Conservation (phyloP, 257 asterid genomes). For the Mentha longifolia region DNA sequence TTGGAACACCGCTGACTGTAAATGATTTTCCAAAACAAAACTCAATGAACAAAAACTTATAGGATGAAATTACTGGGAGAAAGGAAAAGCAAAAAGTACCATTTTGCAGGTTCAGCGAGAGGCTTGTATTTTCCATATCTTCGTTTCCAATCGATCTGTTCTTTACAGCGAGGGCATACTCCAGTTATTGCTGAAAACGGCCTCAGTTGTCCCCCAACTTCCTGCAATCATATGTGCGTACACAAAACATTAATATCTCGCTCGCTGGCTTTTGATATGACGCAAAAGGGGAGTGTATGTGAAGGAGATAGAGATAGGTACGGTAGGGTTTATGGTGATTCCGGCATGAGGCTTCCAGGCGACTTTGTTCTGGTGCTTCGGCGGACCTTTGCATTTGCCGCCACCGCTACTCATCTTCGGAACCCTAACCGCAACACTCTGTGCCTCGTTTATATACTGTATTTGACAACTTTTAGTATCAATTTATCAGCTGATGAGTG, state of each 20-base stretch:
- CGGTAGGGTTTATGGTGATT: slow-evolving; percentile 76
- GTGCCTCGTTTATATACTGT: too few species aligned
- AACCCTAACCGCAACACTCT: slow-evolving; percentile 6
- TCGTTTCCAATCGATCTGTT: slow-evolving; percentile 94
- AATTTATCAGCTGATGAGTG: too few species aligned
- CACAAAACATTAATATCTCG: neutral
- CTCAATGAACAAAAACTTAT: neutral
- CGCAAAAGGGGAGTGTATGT: neutral
- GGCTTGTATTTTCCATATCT: slow-evolving; percentile 90
- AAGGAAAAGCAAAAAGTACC: slow-evolving; percentile 42
- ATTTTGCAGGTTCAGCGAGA: slow-evolving; percentile 81
- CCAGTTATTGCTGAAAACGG: slow-evolving; percentile 86
- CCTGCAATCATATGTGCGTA: slow-evolving; percentile 47
- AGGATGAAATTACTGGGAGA: neutral
- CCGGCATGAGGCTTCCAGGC: slow-evolving; percentile 89
- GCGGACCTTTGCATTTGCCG: slow-evolving; percentile 63
- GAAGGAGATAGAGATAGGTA: slow-evolving; percentile 16
- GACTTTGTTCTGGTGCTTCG: slow-evolving; percentile 78
- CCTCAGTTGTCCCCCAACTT: slow-evolving; percentile 76
- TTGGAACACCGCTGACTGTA: slow-evolving; percentile 86
- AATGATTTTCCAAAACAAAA: slow-evolving; percentile 2
- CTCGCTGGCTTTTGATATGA: neutral
- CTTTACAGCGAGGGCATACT: slow-evolving; percentile 84
- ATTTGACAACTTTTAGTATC: too few species aligned
- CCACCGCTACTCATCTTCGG: slow-evolving; percentile 59